These are phyloP conservation scores for Fusarium miscanthi DNA, from an alignment of 2,329 filamentous ascomycete genomes.

Conservation along the genomic window DNA sequence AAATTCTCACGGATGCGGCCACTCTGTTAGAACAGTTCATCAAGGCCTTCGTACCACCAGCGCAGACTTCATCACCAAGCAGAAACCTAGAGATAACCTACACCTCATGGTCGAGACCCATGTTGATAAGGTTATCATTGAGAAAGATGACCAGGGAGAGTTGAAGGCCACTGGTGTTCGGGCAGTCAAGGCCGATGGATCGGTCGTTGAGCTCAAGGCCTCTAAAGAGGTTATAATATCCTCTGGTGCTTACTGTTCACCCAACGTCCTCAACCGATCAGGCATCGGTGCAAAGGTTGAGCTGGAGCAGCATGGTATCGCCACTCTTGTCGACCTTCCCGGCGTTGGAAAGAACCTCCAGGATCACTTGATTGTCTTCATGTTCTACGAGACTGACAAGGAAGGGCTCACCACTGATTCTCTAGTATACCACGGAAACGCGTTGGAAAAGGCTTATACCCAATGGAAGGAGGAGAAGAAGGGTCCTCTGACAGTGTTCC, in stretches of 20 bases:
- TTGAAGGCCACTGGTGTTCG: constrained; percentile 59
- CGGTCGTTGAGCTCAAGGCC: constrained; percentile 52
- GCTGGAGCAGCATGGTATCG: constrained; percentile 54
- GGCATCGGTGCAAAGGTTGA: constrained; percentile 61
- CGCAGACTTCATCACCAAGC: constrained; percentile 62
- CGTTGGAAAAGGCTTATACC: constrained; percentile 60
- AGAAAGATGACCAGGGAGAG: constrained; percentile 47
- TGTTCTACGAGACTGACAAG: constrained; percentile 69
- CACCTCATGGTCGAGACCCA: constrained; percentile 59
- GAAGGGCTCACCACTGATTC: constrained; percentile 66
- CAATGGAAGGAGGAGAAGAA: constrained; percentile 68
- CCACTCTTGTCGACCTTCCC: constrained; percentile 55
- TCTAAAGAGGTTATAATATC: constrained; percentile 55
- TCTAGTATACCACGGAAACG: constrained; percentile 64
- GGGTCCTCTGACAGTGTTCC: constrained; percentile 69
- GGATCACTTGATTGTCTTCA: constrained; percentile 65
- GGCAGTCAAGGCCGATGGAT: constrained; percentile 55
- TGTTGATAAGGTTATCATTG: constrained; percentile 64
- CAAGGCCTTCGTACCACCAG: constrained; percentile 63
- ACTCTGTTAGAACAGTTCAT: constrained; percentile 63
- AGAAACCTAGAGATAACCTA: constrained; percentile 55
- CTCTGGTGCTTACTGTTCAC: constrained; percentile 62
- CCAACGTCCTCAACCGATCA: constrained; percentile 63
- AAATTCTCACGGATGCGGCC: constrained; percentile 65
- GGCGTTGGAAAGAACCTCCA: constrained; percentile 64